Evolutionary conservation across 2,329 filamentous ascomycete species (phyloP), one percentile per base, ranked within the genome.

Genomic region (Didymella glomerata): DNA sequence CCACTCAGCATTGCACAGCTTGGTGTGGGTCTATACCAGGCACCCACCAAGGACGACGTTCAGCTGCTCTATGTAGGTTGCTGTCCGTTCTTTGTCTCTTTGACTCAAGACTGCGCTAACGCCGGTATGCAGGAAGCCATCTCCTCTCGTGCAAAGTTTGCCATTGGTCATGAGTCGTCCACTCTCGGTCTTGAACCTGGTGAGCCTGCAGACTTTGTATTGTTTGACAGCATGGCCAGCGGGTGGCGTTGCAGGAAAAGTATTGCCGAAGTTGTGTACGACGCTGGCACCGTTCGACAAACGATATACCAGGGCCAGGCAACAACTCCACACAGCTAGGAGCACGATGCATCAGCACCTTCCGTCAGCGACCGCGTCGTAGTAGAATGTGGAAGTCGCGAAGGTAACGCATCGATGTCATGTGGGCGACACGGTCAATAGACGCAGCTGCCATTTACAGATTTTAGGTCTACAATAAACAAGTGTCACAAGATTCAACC

Each of bases 1-100:
- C 89, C 89, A 1, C 71, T 92, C 48, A 80, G 80, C 40, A 77
- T 90, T 42, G 88, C 88, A 20, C 86, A 83, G 63, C 54, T 61
- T n/a, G 58, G 58, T 25, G 53, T 61, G 38, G 58, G 58, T 10
- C 54, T 61, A 4, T 61, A 91, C 68, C 88, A 91, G 61, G 84
- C 85, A 1, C 88, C 88, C 0, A 89, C 86, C 1, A 82, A 81
- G 58, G 69, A 76, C 16, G 87, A 89, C 68, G 84, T 86, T 0
- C 80, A 84, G 60, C 60, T 87, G 4, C 74, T 92, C 46, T 90
- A 81, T 67, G 83, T 83, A 71, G 76, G 83, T 75, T 46, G 22
- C 62, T 62, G 32, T 40, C 46, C 16, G 16, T 40, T n/a, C 25
- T 60, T 46, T 36, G 45, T 52, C 13, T 20, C 44, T 40, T 42